Evolutionary conservation across 441 rosid genomes (phyloP).

Genomic region (Sinapis alba): DNA sequence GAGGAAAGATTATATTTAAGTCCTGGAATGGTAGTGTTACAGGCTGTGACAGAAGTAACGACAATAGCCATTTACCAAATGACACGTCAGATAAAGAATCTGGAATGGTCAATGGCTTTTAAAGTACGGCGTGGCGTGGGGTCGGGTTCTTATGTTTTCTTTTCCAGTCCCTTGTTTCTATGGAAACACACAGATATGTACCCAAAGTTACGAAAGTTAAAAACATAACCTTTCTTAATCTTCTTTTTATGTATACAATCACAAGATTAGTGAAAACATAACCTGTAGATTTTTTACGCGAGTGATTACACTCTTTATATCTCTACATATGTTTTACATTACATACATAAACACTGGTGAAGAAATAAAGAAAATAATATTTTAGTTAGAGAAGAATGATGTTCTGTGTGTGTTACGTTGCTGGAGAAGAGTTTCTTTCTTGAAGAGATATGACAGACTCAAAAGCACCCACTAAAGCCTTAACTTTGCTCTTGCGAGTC

Average conservation of each 20-base stretch:
- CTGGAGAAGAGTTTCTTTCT: conserved; percentile 49
- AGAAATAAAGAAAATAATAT: not conserved
- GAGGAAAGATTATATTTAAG: conserved; percentile 13
- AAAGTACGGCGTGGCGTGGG: conserved; percentile 33
- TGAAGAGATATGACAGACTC: conserved; percentile 93
- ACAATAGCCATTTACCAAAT: not conserved
- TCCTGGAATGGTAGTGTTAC: conserved; percentile 17
- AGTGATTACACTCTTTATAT: not conserved
- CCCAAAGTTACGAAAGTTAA: not conserved
- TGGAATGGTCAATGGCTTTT: conserved; percentile 32
- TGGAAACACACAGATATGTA: not conserved
- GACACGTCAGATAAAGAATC: conserved; percentile 26
- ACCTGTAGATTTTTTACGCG: not conserved
- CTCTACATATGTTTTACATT: conserved; percentile 7
- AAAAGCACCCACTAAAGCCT: conserved; percentile 93
- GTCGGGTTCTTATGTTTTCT: conserved; percentile 15
- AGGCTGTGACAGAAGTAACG: conserved; percentile 8
- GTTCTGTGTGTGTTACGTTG: conserved; percentile 19
- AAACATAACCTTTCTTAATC: not conserved
- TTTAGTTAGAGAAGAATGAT: conserved; percentile 4
- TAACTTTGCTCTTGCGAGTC: conserved; percentile 84
- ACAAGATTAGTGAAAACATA: not conserved
- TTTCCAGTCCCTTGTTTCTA: not conserved
- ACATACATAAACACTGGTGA: not conserved
- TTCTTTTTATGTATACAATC: not conserved